Conservation (phyloP, 495 filamentous ascomycete species). For the Hypoxylon intermedium region DNA sequence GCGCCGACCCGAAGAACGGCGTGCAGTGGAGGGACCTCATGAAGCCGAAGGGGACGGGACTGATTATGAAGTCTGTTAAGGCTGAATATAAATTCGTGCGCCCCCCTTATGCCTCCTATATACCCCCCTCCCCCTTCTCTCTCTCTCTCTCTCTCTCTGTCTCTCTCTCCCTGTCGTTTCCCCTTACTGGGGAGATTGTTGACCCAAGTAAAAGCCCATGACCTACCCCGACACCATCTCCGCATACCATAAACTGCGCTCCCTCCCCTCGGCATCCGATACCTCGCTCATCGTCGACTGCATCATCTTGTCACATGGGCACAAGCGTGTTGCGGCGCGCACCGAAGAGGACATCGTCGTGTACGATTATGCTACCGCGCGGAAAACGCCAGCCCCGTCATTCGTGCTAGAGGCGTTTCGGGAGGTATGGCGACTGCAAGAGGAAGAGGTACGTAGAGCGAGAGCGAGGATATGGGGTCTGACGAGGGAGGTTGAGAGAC, state of each 20-base stretch:
- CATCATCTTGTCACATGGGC: slow-evolving; percentile 77
- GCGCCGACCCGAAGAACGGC: slow-evolving; percentile 69
- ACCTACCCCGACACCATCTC: slow-evolving; percentile 85
- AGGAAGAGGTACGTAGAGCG: slow-evolving; percentile 59
- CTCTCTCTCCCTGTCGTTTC: background rate
- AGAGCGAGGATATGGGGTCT: slow-evolving; percentile 60
- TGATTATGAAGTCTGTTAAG: slow-evolving; percentile 83
- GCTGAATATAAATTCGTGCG: slow-evolving; percentile 91
- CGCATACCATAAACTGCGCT: slow-evolving; percentile 81
- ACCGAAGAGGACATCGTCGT: slow-evolving; percentile 83
- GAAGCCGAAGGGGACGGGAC: slow-evolving; percentile 68
- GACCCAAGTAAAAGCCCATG: no score
- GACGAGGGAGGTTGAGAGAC: slow-evolving; percentile 58
- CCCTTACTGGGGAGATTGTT: no score
- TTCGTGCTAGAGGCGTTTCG: slow-evolving; percentile 74
- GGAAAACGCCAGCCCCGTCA: slow-evolving; percentile 64
- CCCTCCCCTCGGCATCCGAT: slow-evolving; percentile 39
- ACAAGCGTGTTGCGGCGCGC: slow-evolving; percentile 77
- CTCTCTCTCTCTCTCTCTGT: background rate
- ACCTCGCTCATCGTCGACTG: slow-evolving; percentile 60
- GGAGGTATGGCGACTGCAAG: slow-evolving; percentile 70
- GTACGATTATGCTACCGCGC: slow-evolving; percentile 76
- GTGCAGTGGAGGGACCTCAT: slow-evolving; percentile 74
- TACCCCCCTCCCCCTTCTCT: background rate
- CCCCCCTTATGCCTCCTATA: slow-evolving; percentile 10